Evolutionary conservation across 345 rosid species (phyloP).

Genomic region (Eucalyptus grandis): DNA sequence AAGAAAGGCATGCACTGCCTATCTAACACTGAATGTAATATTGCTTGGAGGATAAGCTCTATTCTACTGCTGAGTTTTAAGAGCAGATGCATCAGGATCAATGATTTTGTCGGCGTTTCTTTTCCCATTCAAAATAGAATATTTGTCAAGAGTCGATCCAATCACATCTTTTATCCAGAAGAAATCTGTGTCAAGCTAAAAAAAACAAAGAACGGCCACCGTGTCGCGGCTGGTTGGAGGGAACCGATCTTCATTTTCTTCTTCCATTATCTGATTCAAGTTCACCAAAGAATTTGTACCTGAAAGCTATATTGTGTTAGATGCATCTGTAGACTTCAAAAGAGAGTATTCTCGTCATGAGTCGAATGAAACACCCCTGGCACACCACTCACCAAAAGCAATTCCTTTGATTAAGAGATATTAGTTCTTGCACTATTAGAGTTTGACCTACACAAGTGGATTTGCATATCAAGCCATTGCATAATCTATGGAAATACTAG

Average conservation of each 20-base stretch:
- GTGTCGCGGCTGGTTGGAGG: constrained; percentile 4
- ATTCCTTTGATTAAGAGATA: constrained; percentile 26
- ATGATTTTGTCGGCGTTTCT: accelerated
- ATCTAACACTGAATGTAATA: not conserved
- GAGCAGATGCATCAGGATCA: accelerated
- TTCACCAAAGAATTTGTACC: constrained; percentile 23
- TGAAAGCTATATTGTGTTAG: not conserved
- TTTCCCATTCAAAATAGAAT: not conserved
- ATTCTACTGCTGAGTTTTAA: not conserved
- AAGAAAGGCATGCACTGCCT: too few species aligned
- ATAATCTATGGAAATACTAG: not conserved
- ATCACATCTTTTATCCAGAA: not conserved
- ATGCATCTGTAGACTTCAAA: not conserved
- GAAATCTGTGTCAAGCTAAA: not conserved
- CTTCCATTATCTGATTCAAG: constrained; percentile 1
- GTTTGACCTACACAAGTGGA: constrained; percentile 22
- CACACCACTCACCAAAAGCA: constrained; percentile 24
- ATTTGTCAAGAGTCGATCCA: not conserved
- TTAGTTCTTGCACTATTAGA: constrained; percentile 13
- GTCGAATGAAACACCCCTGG: not conserved
- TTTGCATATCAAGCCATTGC: not conserved
- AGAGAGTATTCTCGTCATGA: not conserved
- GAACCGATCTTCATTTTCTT: not conserved
- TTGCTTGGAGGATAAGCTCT: not conserved
- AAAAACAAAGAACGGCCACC: constrained; percentile 77